Base-by-base conservation (phyloP, 2,329 filamentous ascomycete species). In the Fusarium stilboides region DNA sequence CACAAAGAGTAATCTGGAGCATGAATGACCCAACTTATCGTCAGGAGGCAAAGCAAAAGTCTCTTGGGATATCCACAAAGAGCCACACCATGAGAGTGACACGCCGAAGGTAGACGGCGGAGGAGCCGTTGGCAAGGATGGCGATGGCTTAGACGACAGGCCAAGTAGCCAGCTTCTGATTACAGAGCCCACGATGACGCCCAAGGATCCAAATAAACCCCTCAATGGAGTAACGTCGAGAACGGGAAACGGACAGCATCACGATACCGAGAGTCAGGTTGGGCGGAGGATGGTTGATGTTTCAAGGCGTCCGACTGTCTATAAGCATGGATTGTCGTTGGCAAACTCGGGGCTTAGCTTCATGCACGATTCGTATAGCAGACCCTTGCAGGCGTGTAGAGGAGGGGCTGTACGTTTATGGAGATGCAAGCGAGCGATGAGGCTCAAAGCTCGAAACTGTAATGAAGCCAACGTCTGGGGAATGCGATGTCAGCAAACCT, bases 361-460 rank as follows among this genome's bases (percentile, higher is more conserved):
- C 68, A 69, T 74, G 72, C 72, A 74, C 51, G 62, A 68, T 74
- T 74, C 72, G 72, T 74, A 70, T 74, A 74, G 72, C 71, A 73
- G 39, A 66, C 52, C 55, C 65, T 58, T 51, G 65, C 36, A 24
- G 45, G 39, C 20, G 44, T 33, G 36, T 33, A 34, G 42, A 15
- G 39, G 28, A 37, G 33, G 33, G 33, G 33, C 33, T 8, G 56
- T 28, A 39, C 44, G 43, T 59, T 50, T 49, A 37, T 36, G 49
- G 57, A 37, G 59, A 57, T 42, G 31, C 51, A 61, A 50, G 56
- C 51, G 68, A 64, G 62, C 59, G 63, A 70, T 69, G 66, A 69
- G 66, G 66, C 66, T 69, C 56, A 70, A 69, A 51, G 53, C 31
- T 62, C 39, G 59, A 52, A 24, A 40, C 46, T 64, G 56, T 28